Base-by-base conservation (phyloP, 2,329 filamentous ascomycete genomes). In the Alternaria gansuensis region DNA sequence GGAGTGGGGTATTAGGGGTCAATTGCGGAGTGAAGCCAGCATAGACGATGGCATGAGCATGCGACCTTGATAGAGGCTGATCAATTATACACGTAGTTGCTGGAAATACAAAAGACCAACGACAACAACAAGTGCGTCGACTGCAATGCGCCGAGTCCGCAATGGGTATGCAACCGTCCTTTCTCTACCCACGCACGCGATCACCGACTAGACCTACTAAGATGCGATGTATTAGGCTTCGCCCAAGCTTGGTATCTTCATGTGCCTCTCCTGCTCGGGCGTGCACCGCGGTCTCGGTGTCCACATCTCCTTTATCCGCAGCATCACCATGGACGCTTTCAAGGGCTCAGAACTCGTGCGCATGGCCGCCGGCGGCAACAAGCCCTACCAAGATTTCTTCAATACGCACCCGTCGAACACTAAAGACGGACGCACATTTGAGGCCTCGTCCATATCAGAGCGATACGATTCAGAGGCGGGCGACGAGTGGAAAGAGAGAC, bases 301-400 rank as follows among this genome's bases (percentile, higher is more conserved):
- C 34, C 95, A 99, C 83, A 97, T 99, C 78, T 97, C 93, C 76
- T 99, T 99, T 81, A 93, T 99, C 65, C 90, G 95, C 60, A 95
- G 91, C 73, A 95, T 98, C 74, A 97, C 92, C 62, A 99, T 99
- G 95, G 95, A 99, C 81, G 93, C 93, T 57, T 98, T 99, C 84
- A 99, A 99, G 79, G 87, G 88, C 65, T 86, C 86, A 71, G 95
- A 99, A 80, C 94, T 98, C 72, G 89, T 92, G 79, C 90, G 93
- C 67, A 98, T 99, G 95, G 88, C 93, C 59, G 83, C 90, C 23
- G 95, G 94, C 44, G 95, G 95, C 53, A 99, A 99, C 80, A 88
- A 90, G 62, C 85, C 88, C 14, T 98, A 93, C 90, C 89, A 90
- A 68, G 82, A 85, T 24, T 98, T 97, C 80, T 99, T 96, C 78